A percentile compares a stretch with the other conserved stretches of the same genome.
Conservation (phyloP, 2,329 filamentous ascomycete species). For the Rosellinia necatrix region DNA sequence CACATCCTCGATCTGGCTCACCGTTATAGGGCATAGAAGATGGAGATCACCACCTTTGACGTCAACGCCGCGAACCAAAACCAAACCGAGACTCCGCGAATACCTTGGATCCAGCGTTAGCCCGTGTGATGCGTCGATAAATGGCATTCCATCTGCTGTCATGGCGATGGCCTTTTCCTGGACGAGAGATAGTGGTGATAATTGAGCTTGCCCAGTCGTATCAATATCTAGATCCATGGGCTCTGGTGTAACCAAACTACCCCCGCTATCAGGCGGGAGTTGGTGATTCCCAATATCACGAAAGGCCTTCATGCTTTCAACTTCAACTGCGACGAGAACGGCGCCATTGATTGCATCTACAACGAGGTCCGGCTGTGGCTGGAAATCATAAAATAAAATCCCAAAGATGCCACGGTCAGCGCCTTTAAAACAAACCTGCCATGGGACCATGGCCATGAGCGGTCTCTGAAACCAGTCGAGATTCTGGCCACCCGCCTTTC, state of each 20-base stretch:
- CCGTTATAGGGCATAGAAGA: conserved; percentile 64
- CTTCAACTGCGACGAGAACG: conserved; percentile 68
- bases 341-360: conserved; percentile 71
- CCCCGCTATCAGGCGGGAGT: conserved; percentile 28
- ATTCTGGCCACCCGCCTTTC: conserved; percentile 24
- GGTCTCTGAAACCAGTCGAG: conserved; percentile 58
- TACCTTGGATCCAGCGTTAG: conserved; percentile 62
- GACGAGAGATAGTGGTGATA: conserved; percentile 20
- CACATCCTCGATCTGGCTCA: conserved; percentile 46
- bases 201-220: conserved; percentile 9
- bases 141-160: conserved; percentile 62
- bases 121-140: conserved; percentile 60
- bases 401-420: conserved; percentile 60
- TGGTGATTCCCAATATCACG: conserved; percentile 28
- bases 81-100: conserved; percentile 66
- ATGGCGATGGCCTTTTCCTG: conserved; percentile 42
- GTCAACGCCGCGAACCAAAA: conserved; percentile 73
- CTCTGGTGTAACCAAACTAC: neutral
- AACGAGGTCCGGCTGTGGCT: conserved; percentile 61
- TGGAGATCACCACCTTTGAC: conserved; percentile 58
- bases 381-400: conserved; percentile 70
- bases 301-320: conserved; percentile 60
- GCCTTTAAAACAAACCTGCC: conserved; percentile 64
- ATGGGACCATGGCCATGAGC: conserved; percentile 62
- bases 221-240: conserved; percentile 33